phyloP scores from a whole-genome alignment of 164 flowering plant species.

The Litsea cubeba region DNA sequence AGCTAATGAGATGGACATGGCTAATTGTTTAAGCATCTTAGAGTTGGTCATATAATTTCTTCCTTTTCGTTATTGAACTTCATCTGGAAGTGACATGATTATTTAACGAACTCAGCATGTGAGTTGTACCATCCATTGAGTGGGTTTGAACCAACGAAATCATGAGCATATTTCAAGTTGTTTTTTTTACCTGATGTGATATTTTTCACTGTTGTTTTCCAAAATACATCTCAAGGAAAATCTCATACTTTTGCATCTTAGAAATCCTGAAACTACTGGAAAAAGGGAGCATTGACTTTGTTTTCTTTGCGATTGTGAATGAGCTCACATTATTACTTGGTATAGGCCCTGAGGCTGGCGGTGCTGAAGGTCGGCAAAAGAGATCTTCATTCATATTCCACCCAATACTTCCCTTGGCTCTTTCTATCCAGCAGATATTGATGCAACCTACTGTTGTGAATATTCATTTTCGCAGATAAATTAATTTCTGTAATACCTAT shows the following conservation, averaged over 20 bases:
- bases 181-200: not conserved
- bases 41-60: not conserved
- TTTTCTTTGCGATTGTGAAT: not conserved
- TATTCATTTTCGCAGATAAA: conserved; percentile 79
- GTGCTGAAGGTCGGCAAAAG: conserved; percentile 56
- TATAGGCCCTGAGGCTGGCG: conserved; percentile 87
- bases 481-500: not conserved
- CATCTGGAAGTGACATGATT: not conserved
- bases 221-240: not conserved
- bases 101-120: not conserved
- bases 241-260: too few relatives aligned
- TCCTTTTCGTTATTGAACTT: not conserved
- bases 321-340: not conserved
- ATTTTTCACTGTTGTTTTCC: not conserved
- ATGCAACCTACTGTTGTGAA: conserved; percentile 81
- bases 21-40: not conserved
- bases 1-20: not conserved
- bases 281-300: not conserved
- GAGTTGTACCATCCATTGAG: not conserved
- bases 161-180: not conserved
- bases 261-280: not conserved
- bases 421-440: conserved; percentile 86
- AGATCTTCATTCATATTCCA: conserved; percentile 86
- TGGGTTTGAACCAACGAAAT: not conserved
- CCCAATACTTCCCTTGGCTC: conserved; percentile 76